Evolutionary conservation across 228 moss, liverwort and hornwort species (phyloP).

Genomic region (Sphagnum magellanicum): DNA sequence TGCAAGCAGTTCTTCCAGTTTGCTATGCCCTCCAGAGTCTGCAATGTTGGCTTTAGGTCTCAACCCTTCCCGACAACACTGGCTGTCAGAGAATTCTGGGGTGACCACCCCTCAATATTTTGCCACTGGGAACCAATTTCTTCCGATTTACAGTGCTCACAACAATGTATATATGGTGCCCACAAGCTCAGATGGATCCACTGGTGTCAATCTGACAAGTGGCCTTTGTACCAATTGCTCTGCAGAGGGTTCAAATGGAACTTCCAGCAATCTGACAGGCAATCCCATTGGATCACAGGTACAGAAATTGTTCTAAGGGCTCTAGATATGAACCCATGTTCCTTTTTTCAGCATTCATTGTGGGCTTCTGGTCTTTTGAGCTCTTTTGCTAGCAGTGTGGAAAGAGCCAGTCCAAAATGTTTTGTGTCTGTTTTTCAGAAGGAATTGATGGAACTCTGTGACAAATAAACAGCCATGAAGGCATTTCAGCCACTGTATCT

Average conservation of each 20-base stretch:
- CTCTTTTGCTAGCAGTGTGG: no score
- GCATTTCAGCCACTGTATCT: no score
- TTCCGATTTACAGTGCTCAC: slow-evolving; percentile 13
- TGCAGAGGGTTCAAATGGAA: slow-evolving; percentile 7
- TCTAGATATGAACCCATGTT: background rate
- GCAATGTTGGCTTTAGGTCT: slow-evolving; percentile 17
- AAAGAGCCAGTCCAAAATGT: no score
- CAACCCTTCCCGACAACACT: slow-evolving; percentile 10
- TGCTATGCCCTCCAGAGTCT: slow-evolving; percentile 16
- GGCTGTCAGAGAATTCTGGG: slow-evolving; percentile 6
- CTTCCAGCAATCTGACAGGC: background rate
- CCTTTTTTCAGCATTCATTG: background rate
- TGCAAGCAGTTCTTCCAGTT: slow-evolving; percentile 1
- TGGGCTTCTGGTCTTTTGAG: no score
- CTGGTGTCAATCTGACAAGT: slow-evolving; percentile 3
- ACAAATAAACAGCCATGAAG: no score
- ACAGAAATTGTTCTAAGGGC: background rate
- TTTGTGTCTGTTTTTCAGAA: no score
- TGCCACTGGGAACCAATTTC: slow-evolving; percentile 5
- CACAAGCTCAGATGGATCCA: slow-evolving; percentile 7
- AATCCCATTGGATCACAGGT: slow-evolving; percentile 9
- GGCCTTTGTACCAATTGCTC: slow-evolving; percentile 21
- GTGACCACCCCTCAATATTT: slow-evolving; percentile 1
- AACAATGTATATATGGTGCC: slow-evolving; percentile 13
- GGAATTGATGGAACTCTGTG: no score